Evolutionary conservation across 768 basidiomycete genomes (phyloP), one percentile per base, ranked within the genome.

Genomic region (Pluteus cervinus): DNA sequence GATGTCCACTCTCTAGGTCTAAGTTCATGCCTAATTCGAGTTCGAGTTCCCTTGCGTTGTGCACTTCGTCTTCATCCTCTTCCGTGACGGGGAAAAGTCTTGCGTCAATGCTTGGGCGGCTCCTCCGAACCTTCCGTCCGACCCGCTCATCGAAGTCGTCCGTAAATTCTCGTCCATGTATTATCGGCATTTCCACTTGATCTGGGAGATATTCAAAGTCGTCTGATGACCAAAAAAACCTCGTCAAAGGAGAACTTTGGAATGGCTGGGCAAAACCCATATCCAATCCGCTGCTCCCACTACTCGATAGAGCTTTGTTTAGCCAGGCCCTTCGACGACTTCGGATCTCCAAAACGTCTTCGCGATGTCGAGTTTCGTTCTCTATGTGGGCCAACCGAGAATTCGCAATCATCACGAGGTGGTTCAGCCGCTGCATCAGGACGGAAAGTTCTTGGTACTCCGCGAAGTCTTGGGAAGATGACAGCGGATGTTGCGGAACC

Each of bases 311-410:
- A 14, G 68, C 65, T 24, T 69, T 62, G 43, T 74, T 75, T 37
- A 75, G 65, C 83, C 83, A 86, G 5, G 83, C 83, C 7, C 81
- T 66, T 21, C 84, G 67, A 25, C 74, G 66, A 23, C 75, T 72
- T 44, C 71, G 71, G 26, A 74, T 64, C 52, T 81, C 79, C 16
- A 85, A 60, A 5, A 75, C 55, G 11, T 60, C 55, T 18, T 65
- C 62, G 24, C 64, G 68, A 16, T 60, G 63, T 25, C 54, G 54
- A 23, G 62, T 52, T 47, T 63, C 71, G 41, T 56, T 63, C 33
- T 56, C 62, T 31, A 55, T 58, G 34, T 61, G 62, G 30, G 53
- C 58, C 22, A 64, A 55, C 33, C 73, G 69, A 6, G 61, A 52
- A 12, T 67, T 63, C 16, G 73, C 63, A 7, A 68, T 46, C 7